Base-by-base conservation (phyloP, 2,329 filamentous ascomycete species). In the Aspergillus awamori region DNA sequence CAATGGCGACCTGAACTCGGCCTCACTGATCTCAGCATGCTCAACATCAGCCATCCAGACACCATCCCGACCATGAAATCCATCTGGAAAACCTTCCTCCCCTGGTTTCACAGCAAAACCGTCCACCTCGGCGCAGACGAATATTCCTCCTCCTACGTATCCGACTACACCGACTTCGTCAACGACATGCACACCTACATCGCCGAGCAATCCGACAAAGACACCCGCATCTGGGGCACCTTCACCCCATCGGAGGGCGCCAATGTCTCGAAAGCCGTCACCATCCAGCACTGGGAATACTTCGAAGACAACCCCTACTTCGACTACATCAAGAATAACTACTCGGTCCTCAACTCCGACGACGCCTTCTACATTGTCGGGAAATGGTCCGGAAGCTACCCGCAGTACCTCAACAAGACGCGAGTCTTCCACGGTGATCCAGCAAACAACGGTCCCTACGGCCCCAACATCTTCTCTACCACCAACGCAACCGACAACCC, bases 81-180 rank as follows among this genome's bases (percentile, higher is more conserved):
- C 22, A 61, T 61, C 20, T 61, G 59, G 54, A 47, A 71, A 24
- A 79, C 78, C 0, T 84, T 85, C 61, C 65, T 86, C 4, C 80
- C 80, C 1, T 86, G 84, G 84, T 85, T 86, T 62, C 78, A 84
- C 33, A 79, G 76, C 8, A 86, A 84, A 64, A 80, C 79, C 1
- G 81, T 86, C 1, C 82, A 83, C 61, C 82, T 86, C 11, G 84
- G 84, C 0, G 84, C 84, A 0, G 83, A 86, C 60, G 84, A 86
- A 65, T 86, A 86, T 63, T 73, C 73, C 6, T 76, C 76, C 1
- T 76, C 74, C 0, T 74, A 80, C 0, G 77, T 75, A 0, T 72
- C 75, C 13, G 81, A 82, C 11, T 86, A 86, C 63, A 84, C 82
- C 51, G 63, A 60, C 1, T 85, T 84, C 58, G 83, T 86, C 41